Evolutionary conservation across 1,284 basidiomycete species (phyloP), one percentile per base, ranked within the genome.

Genomic region (Binderoboletus segoi): DNA sequence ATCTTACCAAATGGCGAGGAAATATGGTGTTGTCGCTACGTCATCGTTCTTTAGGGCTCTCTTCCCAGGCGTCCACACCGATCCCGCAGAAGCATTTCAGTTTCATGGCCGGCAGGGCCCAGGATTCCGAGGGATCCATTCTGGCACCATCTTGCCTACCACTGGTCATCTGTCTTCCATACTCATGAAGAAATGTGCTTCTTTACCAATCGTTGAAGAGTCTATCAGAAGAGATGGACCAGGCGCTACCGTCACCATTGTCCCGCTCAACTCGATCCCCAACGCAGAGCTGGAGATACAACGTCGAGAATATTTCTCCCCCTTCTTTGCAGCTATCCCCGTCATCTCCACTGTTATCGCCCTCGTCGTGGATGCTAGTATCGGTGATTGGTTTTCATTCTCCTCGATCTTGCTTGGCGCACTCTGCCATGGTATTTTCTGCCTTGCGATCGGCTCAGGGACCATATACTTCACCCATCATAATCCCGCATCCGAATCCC

Each of bases 311-410:
- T 35, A 12, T 16, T 16, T 15, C 33, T 35, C 33, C 16, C 7
- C 33, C 33, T 35, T 35, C 33, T 35, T 35, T 35, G 33, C 33
- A 4, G 13, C 13, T 35, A 15, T 35, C 16, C 33, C 67, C 2
- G 67, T 71, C 16, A 16, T 51, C 1, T 46, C 49, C 41, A 69
- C 65, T 40, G 8, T 66, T 7, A 56, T 42, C 11, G 58, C 64
- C 0, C 65, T 64, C 48, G 48, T 59, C 13, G 51, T 54, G 2
- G 62, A 12, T 15, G 33, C 7, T 4, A 4, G 6, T 16, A 8
- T 8, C 33, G 13, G 13, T 10, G 33, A 35, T 35, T 35, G 33
- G 33, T 10, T 35, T 35, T 35, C 33, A 12, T 35, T 35, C 33
- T 35, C 33, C 16, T 35, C 13, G 33, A 35, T 35, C 33, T 12